A percentile compares a stretch with the other conserved stretches of the same genome.
Conservation (phyloP, 305 asterid species). For the Rubia tinctorum region DNA sequence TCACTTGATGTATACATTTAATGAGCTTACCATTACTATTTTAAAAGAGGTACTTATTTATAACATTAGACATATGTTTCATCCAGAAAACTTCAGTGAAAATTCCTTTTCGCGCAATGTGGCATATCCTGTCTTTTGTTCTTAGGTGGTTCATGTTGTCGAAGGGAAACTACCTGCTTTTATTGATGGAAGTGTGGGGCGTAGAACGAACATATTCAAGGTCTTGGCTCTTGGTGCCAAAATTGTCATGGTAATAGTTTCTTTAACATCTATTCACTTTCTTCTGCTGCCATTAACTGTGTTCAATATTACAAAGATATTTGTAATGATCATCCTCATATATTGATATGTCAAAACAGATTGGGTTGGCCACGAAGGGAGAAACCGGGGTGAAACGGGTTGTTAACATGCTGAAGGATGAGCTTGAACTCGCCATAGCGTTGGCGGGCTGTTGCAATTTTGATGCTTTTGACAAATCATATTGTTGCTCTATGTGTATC, state of each 20-base stretch:
- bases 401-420: conserved; percentile 52
- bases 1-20: too few species aligned
- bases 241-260: conserved; percentile 41
- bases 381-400: conserved; percentile 49
- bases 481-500: background rate
- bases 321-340: too few species aligned
- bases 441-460: conserved; percentile 59
- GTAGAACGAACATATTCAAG: conserved; percentile 74
- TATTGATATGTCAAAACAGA: conserved; percentile 23
- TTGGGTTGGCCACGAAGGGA: too few species aligned
- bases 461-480: conserved; percentile 8
- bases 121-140: background rate
- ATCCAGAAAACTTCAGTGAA: background rate
- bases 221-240: conserved; percentile 76
- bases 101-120: background rate
- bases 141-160: conserved; percentile 63
- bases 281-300: background rate
- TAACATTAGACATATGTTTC: background rate
- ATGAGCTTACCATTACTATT: conserved; percentile 53
- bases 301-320: too few species aligned
- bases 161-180: conserved; percentile 55
- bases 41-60: conserved; percentile 58
- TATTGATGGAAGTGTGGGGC: conserved; percentile 66
- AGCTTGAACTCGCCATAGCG: conserved; percentile 59
- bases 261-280: background rate